A percentile compares a stretch with the other conserved stretches of the same genome.
phyloP scores from a whole-genome alignment of 805 yeast genomes.

The Ogataea haglerorum region DNA sequence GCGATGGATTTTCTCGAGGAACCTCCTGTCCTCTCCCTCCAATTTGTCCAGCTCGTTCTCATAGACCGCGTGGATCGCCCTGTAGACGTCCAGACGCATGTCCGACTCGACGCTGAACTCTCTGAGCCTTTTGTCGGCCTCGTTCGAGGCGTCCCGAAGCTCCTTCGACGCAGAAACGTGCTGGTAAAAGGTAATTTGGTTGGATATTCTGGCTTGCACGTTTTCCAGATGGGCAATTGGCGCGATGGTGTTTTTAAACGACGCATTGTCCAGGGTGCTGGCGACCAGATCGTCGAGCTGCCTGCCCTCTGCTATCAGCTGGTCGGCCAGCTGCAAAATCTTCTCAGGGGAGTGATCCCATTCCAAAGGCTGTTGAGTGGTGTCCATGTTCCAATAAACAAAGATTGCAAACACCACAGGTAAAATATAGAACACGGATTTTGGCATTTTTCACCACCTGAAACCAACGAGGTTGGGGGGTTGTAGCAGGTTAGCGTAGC shows the following conservation, averaged over 20 bases:
- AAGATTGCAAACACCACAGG: conserved; percentile 1
- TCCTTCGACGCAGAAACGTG: conserved; percentile 63
- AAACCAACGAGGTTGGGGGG: conserved; percentile 1
- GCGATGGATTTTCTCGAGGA: conserved; percentile 52
- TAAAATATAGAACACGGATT: conserved; percentile 6
- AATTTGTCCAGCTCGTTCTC: conserved; percentile 33
- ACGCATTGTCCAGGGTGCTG: conserved; percentile 40
- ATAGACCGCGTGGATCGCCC: conserved; percentile 52
- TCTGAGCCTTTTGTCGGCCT: conserved; percentile 56
- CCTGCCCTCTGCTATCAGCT: conserved; percentile 41
- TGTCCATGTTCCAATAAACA: background rate
- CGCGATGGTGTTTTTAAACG: conserved; percentile 53
- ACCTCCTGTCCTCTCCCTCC: conserved; percentile 55
- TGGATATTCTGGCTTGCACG: conserved; percentile 40
- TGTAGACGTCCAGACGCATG: conserved; percentile 63
- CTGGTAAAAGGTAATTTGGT: conserved; percentile 64
- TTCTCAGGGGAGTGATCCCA: conserved; percentile 62
- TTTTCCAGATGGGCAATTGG: conserved; percentile 54
- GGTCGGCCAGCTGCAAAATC: conserved; percentile 41
- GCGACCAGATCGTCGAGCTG: conserved; percentile 54
- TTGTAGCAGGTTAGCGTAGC: too few species aligned
- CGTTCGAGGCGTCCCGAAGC: conserved; percentile 67
- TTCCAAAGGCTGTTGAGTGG: conserved; percentile 41
- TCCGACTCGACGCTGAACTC: conserved; percentile 61
- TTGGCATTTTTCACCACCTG: conserved; percentile 4